Evolutionary conservation across 2,329 filamentous ascomycete genomes (phyloP).

Genomic region (Chaetomiaceae sp.): DNA sequence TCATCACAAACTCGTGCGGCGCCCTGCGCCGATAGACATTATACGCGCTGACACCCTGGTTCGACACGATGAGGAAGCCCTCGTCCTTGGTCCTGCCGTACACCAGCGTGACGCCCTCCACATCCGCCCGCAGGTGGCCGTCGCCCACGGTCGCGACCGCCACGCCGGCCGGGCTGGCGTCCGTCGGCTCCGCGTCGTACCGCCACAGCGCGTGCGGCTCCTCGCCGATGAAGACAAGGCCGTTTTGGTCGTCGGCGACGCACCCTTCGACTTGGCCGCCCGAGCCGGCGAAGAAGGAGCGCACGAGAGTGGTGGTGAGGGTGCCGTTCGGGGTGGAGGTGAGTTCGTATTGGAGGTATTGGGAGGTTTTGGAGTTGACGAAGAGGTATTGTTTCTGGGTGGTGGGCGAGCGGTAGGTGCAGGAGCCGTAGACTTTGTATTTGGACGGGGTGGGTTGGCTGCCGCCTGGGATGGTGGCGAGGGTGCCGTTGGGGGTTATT

Average conservation of each 20-base stretch:
- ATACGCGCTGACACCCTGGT: slow-evolving; percentile 16
- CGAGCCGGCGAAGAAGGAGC: slow-evolving; percentile 10
- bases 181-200: slow-evolving; percentile 13
- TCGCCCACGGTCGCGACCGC: slow-evolving; percentile 10
- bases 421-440: slow-evolving; percentile 16
- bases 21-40: slow-evolving; percentile 12
- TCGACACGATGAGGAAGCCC: slow-evolving; percentile 11
- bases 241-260: slow-evolving; percentile 14
- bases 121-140: slow-evolving; percentile 9
- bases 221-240: slow-evolving; percentile 13
- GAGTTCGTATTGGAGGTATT: slow-evolving; percentile 16
- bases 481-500: slow-evolving; percentile 11
- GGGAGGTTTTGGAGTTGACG: slow-evolving; percentile 16
- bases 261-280: slow-evolving; percentile 18
- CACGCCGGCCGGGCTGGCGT: background rate
- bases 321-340: slow-evolving; percentile 4
- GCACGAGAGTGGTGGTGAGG: slow-evolving; percentile 9
- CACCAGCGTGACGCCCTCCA: slow-evolving; percentile 18
- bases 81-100: slow-evolving; percentile 4
- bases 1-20: slow-evolving; percentile 16
- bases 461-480: slow-evolving; percentile 8
- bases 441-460: slow-evolving; percentile 2
- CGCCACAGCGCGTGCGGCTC: slow-evolving; percentile 16
- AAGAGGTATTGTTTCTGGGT: slow-evolving; percentile 17
- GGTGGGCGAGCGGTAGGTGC: slow-evolving; percentile 14